phyloP scores from a whole-genome alignment of 2,329 filamentous ascomycete genomes.

The Clathrospora elynae region DNA sequence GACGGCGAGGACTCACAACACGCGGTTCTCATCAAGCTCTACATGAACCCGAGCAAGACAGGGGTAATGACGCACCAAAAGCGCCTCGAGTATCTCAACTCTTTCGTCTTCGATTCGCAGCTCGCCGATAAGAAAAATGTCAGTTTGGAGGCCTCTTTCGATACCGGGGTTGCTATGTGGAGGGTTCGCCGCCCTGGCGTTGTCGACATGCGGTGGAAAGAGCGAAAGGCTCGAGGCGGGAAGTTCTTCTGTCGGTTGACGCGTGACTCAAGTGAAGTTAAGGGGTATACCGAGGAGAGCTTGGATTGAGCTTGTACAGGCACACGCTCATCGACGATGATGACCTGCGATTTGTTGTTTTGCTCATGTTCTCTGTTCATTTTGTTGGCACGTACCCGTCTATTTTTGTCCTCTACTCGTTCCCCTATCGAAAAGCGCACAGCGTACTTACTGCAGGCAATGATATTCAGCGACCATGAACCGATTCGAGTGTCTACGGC shows the following conservation, averaged over 20 bases:
- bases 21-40: slow-evolving; percentile 4
- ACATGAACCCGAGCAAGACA: neutral
- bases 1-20: neutral
- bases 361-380: no score
- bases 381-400: no score
- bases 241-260: slow-evolving; percentile 1
- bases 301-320: neutral
- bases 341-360: no score
- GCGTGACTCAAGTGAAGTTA: neutral
- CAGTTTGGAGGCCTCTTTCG: neutral
- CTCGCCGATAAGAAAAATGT: neutral
- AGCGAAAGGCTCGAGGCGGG: neutral
- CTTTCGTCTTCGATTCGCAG: slow-evolving; percentile 1
- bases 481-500: no score
- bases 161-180: slow-evolving; percentile 2
- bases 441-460: no score
- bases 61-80: neutral
- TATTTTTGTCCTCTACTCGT: no score
- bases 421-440: no score
- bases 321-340: no score
- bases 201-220: slow-evolving; percentile 7
- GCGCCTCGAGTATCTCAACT: slow-evolving; percentile 1
- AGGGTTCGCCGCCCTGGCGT: neutral
- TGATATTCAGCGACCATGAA: no score
- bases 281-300: neutral